A percentile compares a stretch with the other conserved stretches of the same genome.
Evolutionary conservation across 2,329 filamentous ascomycete genomes (phyloP).

Genomic region (Aspergillus sp.): DNA sequence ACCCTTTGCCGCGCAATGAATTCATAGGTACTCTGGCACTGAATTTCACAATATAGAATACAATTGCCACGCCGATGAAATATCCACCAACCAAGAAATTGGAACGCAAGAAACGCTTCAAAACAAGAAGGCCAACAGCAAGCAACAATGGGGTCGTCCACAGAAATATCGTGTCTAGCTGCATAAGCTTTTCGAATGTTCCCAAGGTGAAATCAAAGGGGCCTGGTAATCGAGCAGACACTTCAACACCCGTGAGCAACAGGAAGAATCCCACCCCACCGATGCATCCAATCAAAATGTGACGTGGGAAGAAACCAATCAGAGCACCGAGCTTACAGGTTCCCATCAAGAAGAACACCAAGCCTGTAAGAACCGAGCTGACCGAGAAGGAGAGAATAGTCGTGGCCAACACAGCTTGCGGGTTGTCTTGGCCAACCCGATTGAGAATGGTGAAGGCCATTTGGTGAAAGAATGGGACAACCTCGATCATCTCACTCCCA

Average conservation of each 20-base stretch:
- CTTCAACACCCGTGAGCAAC: constrained; percentile 86
- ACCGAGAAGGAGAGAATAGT: constrained; percentile 89
- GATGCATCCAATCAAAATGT: constrained; percentile 95
- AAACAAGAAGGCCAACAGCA: constrained; percentile 72
- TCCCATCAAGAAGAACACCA: constrained; percentile 91
- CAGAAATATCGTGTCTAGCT: constrained; percentile 71
- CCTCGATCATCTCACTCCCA: constrained; percentile 97
- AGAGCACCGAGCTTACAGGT: constrained; percentile 84
- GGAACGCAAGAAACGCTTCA: constrained; percentile 74
- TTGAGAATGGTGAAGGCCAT: constrained; percentile 89
- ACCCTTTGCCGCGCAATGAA: constrained; percentile 70
- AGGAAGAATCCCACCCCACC: constrained; percentile 96
- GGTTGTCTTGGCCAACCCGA: constrained; percentile 74
- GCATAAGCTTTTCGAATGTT: constrained; percentile 73
- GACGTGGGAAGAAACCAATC: constrained; percentile 93
- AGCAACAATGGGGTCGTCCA: constrained; percentile 81
- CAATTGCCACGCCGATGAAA: constrained; percentile 74
- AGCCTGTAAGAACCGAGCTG: constrained; percentile 85
- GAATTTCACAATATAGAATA: constrained; percentile 53
- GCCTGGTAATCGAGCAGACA: constrained; percentile 84
- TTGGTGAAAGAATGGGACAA: constrained; percentile 97
- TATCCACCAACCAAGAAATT: constrained; percentile 85
- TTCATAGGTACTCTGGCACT: constrained; percentile 65
- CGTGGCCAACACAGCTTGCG: constrained; percentile 86
- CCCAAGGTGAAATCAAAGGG: constrained; percentile 78